Evolutionary conservation across 352 stramenopile genomes (phyloP), one percentile per base, ranked within the genome.

Genomic region (Pythium oligandrum): DNA sequence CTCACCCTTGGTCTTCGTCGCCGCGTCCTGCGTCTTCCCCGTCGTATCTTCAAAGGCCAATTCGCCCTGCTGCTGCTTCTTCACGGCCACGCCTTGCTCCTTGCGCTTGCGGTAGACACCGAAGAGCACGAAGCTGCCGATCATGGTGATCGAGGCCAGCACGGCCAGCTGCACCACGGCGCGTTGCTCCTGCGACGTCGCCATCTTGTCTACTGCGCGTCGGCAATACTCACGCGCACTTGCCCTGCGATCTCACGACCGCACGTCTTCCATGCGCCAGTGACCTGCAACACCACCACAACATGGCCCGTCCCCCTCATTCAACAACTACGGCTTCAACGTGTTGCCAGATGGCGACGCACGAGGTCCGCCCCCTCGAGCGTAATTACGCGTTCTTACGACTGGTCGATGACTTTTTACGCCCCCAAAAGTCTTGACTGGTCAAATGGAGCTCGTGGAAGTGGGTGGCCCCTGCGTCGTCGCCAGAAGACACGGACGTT

Each of bases 111-210:
- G 70, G 61, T 71, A 84, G 31, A 73, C 52, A 30, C 73, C 68
- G 40, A 80, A 77, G 55, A 73, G 62, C 57, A 90, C 57, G 40
- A 88, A 70, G 11, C 62, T 65, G 32, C 66, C 76, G 75, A 88
- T 86, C 46, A 73, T 80, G 46, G 75, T 84, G 52, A 90, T 54
- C 59, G 80, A 90, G 49, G 77, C 78, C 64, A 90, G 54, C 51
- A 88, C 70, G 40, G 74, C 80, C 48, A 90, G 61, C 68, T 88
- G 77, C 54, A 90, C 55, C 49, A 87, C 51, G 40, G 63, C 63
- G 56, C 71, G 75, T 54, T 88, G 68, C 52, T 67, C 40, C 53
- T 51, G 40, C 55, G 49, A 74, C 66, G 40, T 7, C 17, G 17
- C 17, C 17, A 26, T 26, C 17, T 26, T 26, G 17, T 26, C 17